phyloP scores from a whole-genome alignment of 139 green algal genomes.

The Chlamydomonas schloesseri region DNA sequence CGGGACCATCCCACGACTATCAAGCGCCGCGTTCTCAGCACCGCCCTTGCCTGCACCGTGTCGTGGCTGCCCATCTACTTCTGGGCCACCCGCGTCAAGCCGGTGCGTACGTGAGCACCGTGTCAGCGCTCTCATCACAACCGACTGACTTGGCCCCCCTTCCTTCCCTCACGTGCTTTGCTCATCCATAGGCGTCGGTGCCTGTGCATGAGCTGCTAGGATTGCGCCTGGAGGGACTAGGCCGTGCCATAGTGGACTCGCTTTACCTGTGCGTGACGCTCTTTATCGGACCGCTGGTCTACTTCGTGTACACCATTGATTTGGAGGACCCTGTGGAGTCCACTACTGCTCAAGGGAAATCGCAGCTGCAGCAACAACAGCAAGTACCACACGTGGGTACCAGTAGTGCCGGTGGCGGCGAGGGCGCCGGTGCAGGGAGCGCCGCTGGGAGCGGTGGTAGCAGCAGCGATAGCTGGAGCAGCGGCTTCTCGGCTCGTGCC shows the following conservation, averaged over 20 bases:
- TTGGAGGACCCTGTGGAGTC: not conserved
- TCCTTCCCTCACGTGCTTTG: no score
- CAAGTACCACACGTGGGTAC: not conserved
- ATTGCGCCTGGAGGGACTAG: conserved; percentile 35
- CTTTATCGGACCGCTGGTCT: conserved; percentile 63
- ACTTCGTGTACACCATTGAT: not conserved
- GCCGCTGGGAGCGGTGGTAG: not conserved
- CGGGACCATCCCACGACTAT: conserved; percentile 64
- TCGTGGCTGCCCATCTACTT: conserved; percentile 58
- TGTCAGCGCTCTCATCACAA: no score
- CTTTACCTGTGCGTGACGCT: conserved; percentile 61
- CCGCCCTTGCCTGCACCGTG: conserved; percentile 23
- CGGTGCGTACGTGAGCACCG: not conserved
- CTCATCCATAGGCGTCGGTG: not conserved
- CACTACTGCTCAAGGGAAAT: not conserved
- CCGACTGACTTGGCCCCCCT: no score
- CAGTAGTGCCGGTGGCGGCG: no score
- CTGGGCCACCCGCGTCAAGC: not conserved
- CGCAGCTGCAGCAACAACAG: not conserved
- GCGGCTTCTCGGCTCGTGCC: not conserved
- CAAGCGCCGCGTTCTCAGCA: conserved; percentile 42
- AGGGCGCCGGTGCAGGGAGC: not conserved
- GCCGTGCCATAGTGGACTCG: conserved; percentile 31
- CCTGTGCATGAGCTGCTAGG: conserved; percentile 57
- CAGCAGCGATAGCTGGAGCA: conserved; percentile 1